Evolutionary conservation across 2,329 filamentous ascomycete genomes (phyloP).

Genomic region (Cercospora beticola): DNA sequence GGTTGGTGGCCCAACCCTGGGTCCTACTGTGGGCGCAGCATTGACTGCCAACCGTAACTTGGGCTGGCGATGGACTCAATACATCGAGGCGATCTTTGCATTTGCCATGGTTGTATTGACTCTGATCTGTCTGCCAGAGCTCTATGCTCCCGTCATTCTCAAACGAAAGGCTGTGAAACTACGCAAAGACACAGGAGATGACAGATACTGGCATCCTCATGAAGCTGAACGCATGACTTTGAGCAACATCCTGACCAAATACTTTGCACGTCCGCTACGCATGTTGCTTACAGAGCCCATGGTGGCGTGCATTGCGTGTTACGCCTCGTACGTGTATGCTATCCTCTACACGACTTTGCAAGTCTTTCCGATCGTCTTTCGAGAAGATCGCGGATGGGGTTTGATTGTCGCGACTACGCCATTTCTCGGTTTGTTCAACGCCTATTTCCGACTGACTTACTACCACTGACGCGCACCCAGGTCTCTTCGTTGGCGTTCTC

Average conservation of each 20-base stretch:
- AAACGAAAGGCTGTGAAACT: constrained; percentile 42
- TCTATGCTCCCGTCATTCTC: constrained; percentile 43
- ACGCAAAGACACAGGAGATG: constrained; percentile 42
- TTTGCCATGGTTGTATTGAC: constrained; percentile 31
- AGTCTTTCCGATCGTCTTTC: constrained; percentile 51
- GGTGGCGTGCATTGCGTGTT: constrained; percentile 39
- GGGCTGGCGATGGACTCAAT: constrained; percentile 29
- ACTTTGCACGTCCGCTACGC: constrained; percentile 43
- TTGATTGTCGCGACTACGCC: constrained; percentile 47
- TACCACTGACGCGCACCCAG: not conserved
- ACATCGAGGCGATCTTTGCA: constrained; percentile 44
- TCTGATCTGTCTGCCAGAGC: constrained; percentile 42
- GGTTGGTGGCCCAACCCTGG: constrained; percentile 42
- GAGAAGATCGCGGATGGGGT: constrained; percentile 45
- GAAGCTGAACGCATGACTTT: constrained; percentile 45
- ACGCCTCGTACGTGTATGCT: constrained; percentile 41
- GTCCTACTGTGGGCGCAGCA: constrained; percentile 46
- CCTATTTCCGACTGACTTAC: constrained; percentile 38
- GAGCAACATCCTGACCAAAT: constrained; percentile 45
- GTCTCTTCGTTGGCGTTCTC: constrained; percentile 47
- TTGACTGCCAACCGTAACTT: constrained; percentile 42
- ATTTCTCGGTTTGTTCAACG: constrained; percentile 7
- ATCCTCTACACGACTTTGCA: constrained; percentile 51
- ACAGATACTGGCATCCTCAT: constrained; percentile 47
- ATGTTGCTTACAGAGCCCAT: constrained; percentile 53